A percentile compares a stretch with the other conserved stretches of the same genome.
These are phyloP conservation scores for Ophiocordyceps sinensis DNA, from an alignment of 2,329 filamentous ascomycete genomes.

Conservation along the genomic window DNA sequence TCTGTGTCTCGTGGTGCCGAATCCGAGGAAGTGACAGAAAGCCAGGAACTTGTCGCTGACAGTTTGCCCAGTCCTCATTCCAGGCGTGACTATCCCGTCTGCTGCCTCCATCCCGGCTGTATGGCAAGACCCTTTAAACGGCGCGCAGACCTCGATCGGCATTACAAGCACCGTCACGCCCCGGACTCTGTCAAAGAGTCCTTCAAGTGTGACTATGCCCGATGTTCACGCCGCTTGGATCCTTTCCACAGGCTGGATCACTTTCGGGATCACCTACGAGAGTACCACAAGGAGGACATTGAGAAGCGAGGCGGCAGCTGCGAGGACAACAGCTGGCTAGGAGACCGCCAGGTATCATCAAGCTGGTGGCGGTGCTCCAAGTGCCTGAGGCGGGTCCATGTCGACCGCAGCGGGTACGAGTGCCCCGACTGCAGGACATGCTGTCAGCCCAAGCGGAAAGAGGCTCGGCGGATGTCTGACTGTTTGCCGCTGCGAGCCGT, in stretches of 20 bases:
- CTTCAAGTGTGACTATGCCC: constrained; percentile 36
- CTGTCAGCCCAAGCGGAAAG: constrained; percentile 29
- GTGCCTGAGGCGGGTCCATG: constrained; percentile 31
- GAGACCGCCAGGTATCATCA: constrained; percentile 20
- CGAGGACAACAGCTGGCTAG: constrained; percentile 21
- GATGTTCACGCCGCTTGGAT: constrained; percentile 27
- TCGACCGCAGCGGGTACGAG: constrained; percentile 24
- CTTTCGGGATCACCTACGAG: constrained; percentile 40
- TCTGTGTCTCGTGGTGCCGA: no score
- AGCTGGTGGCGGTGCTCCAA: constrained; percentile 41
- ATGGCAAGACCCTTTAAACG: constrained; percentile 31
- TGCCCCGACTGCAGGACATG: constrained; percentile 31
- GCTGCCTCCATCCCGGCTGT: constrained; percentile 27
- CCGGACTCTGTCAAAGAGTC: constrained; percentile 24
- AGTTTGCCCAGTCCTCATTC: constrained; percentile 1
- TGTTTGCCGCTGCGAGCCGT: no score
- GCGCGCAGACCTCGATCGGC: constrained; percentile 38
- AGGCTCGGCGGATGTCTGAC: constrained; percentile 14
- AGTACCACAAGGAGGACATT: constrained; percentile 40
- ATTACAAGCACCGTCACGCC: constrained; percentile 34
- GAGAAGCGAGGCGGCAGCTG: constrained; percentile 26
- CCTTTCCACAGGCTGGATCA: constrained; percentile 42
- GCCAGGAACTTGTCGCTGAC: not conserved
- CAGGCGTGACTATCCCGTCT: constrained; percentile 18
- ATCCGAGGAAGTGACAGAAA: no score